Evolutionary conservation across 768 basidiomycete species (phyloP), one percentile per base, ranked within the genome.

Genomic region (Leccinum variicolor): DNA sequence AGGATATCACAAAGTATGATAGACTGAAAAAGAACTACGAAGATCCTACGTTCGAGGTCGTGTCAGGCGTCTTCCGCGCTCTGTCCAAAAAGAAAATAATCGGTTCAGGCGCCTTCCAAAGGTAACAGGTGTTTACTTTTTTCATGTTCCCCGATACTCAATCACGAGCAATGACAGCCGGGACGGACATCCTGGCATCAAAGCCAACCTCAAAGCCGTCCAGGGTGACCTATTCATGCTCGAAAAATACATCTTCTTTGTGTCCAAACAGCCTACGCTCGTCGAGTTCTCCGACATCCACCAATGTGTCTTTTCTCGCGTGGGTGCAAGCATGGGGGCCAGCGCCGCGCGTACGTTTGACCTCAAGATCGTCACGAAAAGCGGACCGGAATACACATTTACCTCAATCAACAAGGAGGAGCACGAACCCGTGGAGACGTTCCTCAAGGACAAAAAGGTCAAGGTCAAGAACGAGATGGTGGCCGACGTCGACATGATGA

Each of bases 141-240:
- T 19, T 33, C 17, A 9, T 2, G n/a, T 26, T 23, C 50, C 25
- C 11, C 6, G 25, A 50, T 48, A 17, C 57, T 55, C 23, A 62
- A 34, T 14, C 21, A 39, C 21, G 31, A 26, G 26, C 14, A 19
- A 33, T 59, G 51, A 10, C 61, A 96, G 94, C 64, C 92, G 90
- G 29, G 87, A 89, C 64, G 92, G 94, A 4, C 89, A 94, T 62
- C 89, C 91, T 15, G 92, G 93, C n/a, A 88, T 99, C 76, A 98
- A 98, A 76, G 94, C 93, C 65, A 97, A 98, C 72, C 81, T 98
- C 64, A 98, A 98, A 75, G 97, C 97, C 46, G 82, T 90, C 4
- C 94, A 96, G 73, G 97, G 97, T 59, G 94, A 98, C 71, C 84
- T 99, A 31, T 98, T 97, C 82, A 84, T 98, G 80, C 87, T 99